Percentiles rank a stretch among this genome's conserved stretches.
phyloP scores from a whole-genome alignment of 371 early-diverging fungal species.

The Enterocytospora artemiae region DNA sequence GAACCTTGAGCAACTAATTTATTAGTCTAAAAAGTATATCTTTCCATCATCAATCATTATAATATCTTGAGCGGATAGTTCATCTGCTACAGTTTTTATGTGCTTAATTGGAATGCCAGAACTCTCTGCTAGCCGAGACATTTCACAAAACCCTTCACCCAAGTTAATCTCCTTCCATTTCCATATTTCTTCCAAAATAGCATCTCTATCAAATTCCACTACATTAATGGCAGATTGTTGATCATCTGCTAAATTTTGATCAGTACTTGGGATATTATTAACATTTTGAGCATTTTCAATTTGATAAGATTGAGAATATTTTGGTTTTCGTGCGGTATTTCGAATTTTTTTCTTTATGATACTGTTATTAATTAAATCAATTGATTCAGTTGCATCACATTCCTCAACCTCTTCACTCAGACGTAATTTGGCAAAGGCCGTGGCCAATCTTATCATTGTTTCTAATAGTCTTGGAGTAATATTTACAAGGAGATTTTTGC shows the following conservation, averaged over 20 bases:
- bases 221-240: background rate
- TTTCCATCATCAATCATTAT: constrained; percentile 18
- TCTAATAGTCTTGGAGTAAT: constrained; percentile 94
- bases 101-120: background rate
- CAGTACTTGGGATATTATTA: background rate
- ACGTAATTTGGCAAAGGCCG: constrained; percentile 91
- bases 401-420: constrained; percentile 64
- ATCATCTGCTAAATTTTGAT: too few species aligned
- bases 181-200: constrained; percentile 19
- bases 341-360: constrained; percentile 43
- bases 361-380: constrained; percentile 43
- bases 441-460: constrained; percentile 88
- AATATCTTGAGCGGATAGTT: constrained; percentile 14
- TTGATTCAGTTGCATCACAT: constrained; percentile 47
- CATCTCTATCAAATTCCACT: background rate
- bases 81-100: constrained; percentile 18
- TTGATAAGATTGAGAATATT: background rate
- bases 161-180: constrained; percentile 6
- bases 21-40: constrained; percentile 31
- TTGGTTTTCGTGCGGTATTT: background rate
- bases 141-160: background rate
- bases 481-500: constrained; percentile 60
- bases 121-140: background rate
- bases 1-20: constrained; percentile 1
- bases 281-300: background rate